A percentile compares a stretch with the other conserved stretches of the same genome.
Conservation (phyloP, 2,329 filamentous ascomycete species). For the Pseudomassariella vexata region DNA sequence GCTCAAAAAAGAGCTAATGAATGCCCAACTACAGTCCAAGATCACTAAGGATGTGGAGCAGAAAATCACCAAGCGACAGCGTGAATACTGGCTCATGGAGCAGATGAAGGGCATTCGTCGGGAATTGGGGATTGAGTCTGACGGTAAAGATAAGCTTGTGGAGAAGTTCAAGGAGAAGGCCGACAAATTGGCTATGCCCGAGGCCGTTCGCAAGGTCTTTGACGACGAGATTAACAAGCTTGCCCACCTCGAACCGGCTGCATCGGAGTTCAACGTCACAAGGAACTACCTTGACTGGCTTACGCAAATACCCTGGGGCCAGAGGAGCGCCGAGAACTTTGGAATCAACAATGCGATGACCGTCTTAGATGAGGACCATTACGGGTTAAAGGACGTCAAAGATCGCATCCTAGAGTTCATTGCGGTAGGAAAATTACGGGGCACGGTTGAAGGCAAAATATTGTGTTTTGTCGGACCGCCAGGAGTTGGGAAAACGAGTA, state of each 20-base stretch:
- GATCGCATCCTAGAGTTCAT: constrained; percentile 98
- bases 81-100: constrained; percentile 98
- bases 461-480: constrained; percentile 95
- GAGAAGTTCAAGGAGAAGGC: constrained; percentile 98
- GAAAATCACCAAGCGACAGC: constrained; percentile 94
- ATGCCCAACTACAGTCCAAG: constrained; percentile 92
- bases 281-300: constrained; percentile 98
- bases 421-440: constrained; percentile 91
- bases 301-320: constrained; percentile 96
- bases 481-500: constrained; percentile 97
- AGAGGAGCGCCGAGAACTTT: constrained; percentile 93
- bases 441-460: constrained; percentile 97
- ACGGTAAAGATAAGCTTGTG: constrained; percentile 96
- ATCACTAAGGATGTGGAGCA: constrained; percentile 96
- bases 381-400: constrained; percentile 96
- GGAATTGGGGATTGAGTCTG: constrained; percentile 92
- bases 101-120: constrained; percentile 98
- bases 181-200: constrained; percentile 89
- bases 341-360: constrained; percentile 84
- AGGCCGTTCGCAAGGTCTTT: constrained; percentile 93
- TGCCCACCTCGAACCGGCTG: constrained; percentile 87
- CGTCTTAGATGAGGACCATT: constrained; percentile 93
- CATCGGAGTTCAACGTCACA: constrained; percentile 97
- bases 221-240: constrained; percentile 98
- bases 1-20: constrained; percentile 97